Conservation (phyloP, 1,139 yeast genomes). For the Yamadazyma spencermartinsiae region DNA sequence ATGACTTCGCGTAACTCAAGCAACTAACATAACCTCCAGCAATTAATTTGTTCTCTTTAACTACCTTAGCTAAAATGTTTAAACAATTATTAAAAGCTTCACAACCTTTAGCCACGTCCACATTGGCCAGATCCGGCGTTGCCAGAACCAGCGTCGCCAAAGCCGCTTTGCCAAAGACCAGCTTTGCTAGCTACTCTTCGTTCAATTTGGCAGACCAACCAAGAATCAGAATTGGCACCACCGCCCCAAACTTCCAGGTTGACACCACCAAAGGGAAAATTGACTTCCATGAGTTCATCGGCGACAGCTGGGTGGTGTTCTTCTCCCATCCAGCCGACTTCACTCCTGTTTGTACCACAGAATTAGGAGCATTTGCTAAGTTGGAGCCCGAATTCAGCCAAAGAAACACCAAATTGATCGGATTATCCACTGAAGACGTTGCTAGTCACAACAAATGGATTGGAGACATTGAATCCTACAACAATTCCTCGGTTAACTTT, state of each 20-base stretch:
- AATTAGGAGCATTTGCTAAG: conserved; percentile 86
- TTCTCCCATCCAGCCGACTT: conserved; percentile 94
- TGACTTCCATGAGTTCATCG: conserved; percentile 75
- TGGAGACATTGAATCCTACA: conserved; percentile 76
- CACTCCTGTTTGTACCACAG: conserved; percentile 95
- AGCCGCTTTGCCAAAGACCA: conserved; percentile 1
- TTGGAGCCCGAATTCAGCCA: conserved; percentile 78
- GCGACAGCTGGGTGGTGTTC: conserved; percentile 78
- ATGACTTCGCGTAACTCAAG: no score
- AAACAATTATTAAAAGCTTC: conserved; percentile 16
- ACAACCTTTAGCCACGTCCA: not conserved
- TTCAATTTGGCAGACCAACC: conserved; percentile 66
- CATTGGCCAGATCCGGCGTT: conserved; percentile 1
- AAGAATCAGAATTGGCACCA: conserved; percentile 67
- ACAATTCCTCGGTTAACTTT: conserved; percentile 65
- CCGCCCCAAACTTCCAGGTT: conserved; percentile 78
- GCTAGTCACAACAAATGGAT: conserved; percentile 70
- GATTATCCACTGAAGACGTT: conserved; percentile 67
- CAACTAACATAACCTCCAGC: no score
- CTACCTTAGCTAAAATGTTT: conserved; percentile 13
- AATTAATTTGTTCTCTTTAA: no score
- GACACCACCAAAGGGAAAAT: conserved; percentile 74
- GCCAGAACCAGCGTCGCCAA: conserved; percentile 1
- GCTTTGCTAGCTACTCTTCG: conserved; percentile 38
- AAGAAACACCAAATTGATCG: conserved; percentile 81